Conservation (phyloP, 345 rosid genomes). For the Mallotus nudiflorus region DNA sequence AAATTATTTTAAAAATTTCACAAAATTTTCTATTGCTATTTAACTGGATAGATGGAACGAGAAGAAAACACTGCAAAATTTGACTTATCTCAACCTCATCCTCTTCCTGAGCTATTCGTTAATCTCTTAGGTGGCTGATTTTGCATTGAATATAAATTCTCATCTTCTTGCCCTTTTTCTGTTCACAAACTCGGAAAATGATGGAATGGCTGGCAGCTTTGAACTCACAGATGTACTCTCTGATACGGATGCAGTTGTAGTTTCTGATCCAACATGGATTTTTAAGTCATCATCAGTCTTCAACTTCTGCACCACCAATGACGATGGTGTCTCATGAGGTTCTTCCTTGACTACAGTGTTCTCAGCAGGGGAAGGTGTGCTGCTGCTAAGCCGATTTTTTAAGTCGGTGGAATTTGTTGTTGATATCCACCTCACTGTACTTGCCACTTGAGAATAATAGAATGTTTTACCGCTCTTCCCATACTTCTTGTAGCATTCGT, state of each 20-base stretch:
- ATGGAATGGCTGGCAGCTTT: conserved; percentile 56
- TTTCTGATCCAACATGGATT: conserved; percentile 20
- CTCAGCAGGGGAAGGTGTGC: conserved; percentile 20
- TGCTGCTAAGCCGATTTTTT: conserved; percentile 17
- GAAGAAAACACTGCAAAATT: neutral
- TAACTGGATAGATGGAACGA: too few species aligned
- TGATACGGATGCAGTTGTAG: conserved; percentile 12
- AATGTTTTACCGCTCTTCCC: conserved; percentile 86
- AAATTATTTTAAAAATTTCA: too few species aligned
- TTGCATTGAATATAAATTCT: conserved; percentile 22
- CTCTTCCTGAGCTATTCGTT: conserved; percentile 47
- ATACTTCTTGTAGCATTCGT: conserved; percentile 71
- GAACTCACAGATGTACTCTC: conserved; percentile 26
- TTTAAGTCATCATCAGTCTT: conserved; percentile 18
- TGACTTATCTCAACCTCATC: conserved; percentile 48
- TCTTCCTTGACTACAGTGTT: conserved; percentile 21
- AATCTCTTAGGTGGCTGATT: conserved; percentile 31
- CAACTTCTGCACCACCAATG: conserved; percentile 18
- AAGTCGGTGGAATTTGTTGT: conserved; percentile 38
- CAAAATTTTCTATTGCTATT: too few species aligned
- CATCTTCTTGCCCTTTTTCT: conserved; percentile 34
- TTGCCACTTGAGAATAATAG: conserved; percentile 80
- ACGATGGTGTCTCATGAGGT: conserved; percentile 19
- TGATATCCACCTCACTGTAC: conserved; percentile 79
- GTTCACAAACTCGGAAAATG: conserved; percentile 79